A percentile compares a stretch with the other conserved stretches of the same genome.
Conservation (phyloP, 371 early-diverging fungal genomes). For the Mortierella sp. region DNA sequence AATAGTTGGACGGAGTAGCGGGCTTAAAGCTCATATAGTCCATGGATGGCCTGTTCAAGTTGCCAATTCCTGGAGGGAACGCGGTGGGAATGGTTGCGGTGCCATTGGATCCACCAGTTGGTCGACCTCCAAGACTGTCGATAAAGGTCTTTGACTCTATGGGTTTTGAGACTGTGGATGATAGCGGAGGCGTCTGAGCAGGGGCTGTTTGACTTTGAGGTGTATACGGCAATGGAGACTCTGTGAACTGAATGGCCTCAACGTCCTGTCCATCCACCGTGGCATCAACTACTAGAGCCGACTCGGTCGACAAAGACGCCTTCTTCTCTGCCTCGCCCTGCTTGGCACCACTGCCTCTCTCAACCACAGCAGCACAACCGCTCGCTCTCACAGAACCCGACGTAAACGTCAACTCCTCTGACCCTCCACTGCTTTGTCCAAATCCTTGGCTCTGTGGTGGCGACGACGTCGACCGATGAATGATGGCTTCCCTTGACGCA, state of each 20-base stretch:
- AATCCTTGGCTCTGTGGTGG: slow-evolving; percentile 1
- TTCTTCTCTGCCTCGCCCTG: not conserved
- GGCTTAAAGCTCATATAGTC: slow-evolving; percentile 22
- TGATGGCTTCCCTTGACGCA: slow-evolving; percentile 21
- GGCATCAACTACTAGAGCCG: not conserved
- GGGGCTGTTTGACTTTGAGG: slow-evolving; percentile 5
- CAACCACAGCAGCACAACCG: not conserved
- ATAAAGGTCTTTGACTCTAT: not conserved
- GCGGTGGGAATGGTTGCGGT: not conserved
- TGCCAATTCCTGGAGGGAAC: not conserved
- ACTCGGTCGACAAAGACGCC: not conserved
- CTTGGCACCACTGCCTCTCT: no score
- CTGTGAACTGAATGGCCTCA: slow-evolving; percentile 12
- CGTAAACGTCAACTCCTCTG: not conserved
- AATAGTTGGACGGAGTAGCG: not conserved
- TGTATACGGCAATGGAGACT: slow-evolving; percentile 28
- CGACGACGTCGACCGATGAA: slow-evolving; percentile 5
- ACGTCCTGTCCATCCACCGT: not conserved
- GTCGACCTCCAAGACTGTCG: not conserved
- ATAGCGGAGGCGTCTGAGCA: not conserved
- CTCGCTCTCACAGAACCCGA: not conserved
- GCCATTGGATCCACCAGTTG: not conserved
- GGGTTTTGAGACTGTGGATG: not conserved
- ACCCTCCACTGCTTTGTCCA: not conserved
- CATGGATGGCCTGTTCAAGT: not conserved